phyloP scores from a whole-genome alignment of 139 green algal genomes.

The Chlamydomonas schloesseri region DNA sequence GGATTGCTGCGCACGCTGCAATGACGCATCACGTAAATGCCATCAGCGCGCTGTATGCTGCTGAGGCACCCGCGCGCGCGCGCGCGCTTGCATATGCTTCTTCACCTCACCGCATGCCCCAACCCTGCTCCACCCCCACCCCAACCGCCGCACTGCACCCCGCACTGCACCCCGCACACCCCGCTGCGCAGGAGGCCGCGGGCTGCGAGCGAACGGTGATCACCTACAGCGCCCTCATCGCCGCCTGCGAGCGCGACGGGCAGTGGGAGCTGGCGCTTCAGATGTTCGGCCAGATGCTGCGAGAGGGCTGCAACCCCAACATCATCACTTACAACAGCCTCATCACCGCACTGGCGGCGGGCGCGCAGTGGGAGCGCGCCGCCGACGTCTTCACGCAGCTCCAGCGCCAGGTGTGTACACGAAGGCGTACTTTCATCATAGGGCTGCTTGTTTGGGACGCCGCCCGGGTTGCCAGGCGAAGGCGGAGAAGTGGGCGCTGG shows the following conservation, averaged over 20 bases:
- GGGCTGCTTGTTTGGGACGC: background rate
- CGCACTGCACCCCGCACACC: background rate
- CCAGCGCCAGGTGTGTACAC: conserved; percentile 39
- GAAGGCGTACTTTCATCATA: no score
- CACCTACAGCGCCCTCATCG: conserved; percentile 83
- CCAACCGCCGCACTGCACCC: background rate
- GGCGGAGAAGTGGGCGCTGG: no score
- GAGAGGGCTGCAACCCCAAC: conserved; percentile 64
- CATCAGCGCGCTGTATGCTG: no score
- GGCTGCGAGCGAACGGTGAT: conserved; percentile 74
- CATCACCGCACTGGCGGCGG: conserved; percentile 67
- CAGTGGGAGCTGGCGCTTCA: conserved; percentile 83
- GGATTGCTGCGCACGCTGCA: no score
- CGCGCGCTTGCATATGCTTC: no score
- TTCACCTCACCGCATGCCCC: no score
- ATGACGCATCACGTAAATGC: no score
- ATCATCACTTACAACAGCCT: conserved; percentile 71
- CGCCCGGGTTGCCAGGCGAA: background rate
- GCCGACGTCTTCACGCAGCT: conserved; percentile 79
- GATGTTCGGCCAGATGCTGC: conserved; percentile 83
- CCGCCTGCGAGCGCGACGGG: conserved; percentile 75
- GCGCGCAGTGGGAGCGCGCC: conserved; percentile 75
- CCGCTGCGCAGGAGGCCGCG: conserved; percentile 19
- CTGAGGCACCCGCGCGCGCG: no score
- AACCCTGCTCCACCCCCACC: background rate